Conservation (phyloP, 805 yeast genomes). For the Cyberlindnera sargentensis region DNA sequence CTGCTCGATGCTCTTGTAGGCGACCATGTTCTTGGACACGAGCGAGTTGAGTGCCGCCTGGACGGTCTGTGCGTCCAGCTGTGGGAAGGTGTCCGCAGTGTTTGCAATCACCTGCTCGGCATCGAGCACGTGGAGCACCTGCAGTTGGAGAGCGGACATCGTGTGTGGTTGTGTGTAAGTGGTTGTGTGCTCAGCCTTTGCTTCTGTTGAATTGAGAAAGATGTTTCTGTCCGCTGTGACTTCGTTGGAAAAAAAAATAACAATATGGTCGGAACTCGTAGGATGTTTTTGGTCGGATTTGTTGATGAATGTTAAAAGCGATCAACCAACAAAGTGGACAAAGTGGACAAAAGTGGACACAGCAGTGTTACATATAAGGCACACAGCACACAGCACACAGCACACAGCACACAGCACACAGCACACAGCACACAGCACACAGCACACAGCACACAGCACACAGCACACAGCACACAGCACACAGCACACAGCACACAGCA, state of each 20-base stretch:
- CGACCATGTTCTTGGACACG: constrained; percentile 75
- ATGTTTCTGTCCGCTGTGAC: not conserved
- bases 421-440: too few relatives aligned
- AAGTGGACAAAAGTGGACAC: not conserved
- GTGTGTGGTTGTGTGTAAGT: not conserved
- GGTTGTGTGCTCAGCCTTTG: not conserved
- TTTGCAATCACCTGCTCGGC: constrained; percentile 57
- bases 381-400: not conserved
- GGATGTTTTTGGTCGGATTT: not conserved
- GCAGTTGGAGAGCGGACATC: constrained; percentile 66
- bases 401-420: not conserved
- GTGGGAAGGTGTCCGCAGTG: constrained; percentile 62
- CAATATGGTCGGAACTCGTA: not conserved
- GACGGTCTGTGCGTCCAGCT: constrained; percentile 52
- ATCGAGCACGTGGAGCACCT: constrained; percentile 58
- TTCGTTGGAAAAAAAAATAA: not conserved
- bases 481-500: too few relatives aligned
- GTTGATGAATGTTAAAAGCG: not conserved
- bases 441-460: not conserved
- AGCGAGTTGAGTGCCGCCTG: constrained; percentile 85
- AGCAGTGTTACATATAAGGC: not conserved
- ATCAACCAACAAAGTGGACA: not conserved
- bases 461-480: not conserved
- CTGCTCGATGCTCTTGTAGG: constrained; percentile 62
- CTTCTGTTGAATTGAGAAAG: too few relatives aligned